These are phyloP conservation scores for Penicillium freii DNA, from an alignment of 2,329 filamentous ascomycete genomes.

Conservation along the genomic window DNA sequence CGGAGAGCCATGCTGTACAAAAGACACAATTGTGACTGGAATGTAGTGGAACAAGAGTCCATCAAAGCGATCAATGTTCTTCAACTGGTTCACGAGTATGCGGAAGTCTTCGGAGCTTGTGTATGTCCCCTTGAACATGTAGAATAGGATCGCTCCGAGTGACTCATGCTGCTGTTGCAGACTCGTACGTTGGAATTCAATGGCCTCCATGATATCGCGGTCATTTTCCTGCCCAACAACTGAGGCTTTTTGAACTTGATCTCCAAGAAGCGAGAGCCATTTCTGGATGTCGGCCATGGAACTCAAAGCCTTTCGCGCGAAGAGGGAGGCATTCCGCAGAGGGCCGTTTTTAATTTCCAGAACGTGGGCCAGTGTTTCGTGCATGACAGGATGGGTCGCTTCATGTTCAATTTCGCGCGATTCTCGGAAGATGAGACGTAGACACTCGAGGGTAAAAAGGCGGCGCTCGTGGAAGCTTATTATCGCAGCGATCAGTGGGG, in stretches of 20 bases:
- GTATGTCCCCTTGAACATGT: constrained; percentile 73
- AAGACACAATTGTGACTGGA: constrained; percentile 73
- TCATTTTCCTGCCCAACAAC: constrained; percentile 67
- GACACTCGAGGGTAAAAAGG: constrained; percentile 76
- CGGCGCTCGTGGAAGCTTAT: constrained; percentile 86
- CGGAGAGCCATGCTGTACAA: constrained; percentile 73
- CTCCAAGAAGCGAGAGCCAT: constrained; percentile 72
- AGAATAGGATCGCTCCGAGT: constrained; percentile 74
- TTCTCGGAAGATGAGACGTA: constrained; percentile 74
- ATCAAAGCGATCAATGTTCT: constrained; percentile 74
- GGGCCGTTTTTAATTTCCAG: constrained; percentile 54
- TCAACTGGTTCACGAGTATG: constrained; percentile 65
- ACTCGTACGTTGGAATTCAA: constrained; percentile 76
- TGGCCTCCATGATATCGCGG: constrained; percentile 69
- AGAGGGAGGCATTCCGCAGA: constrained; percentile 56
- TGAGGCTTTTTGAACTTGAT: constrained; percentile 71
- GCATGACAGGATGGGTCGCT: constrained; percentile 53
- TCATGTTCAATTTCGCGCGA: constrained; percentile 62
- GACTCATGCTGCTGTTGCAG: constrained; percentile 87
- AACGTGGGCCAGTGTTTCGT: constrained; percentile 57
- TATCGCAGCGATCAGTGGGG: constrained; percentile 73
- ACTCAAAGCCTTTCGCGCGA: constrained; percentile 70
- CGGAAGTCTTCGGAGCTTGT: constrained; percentile 71
- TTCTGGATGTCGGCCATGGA: constrained; percentile 73
- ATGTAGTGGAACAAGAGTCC: constrained; percentile 73